These are phyloP conservation scores for Gracilaria domingensis DNA, from an alignment of 23 red algal species.

Conservation along the genomic window DNA sequence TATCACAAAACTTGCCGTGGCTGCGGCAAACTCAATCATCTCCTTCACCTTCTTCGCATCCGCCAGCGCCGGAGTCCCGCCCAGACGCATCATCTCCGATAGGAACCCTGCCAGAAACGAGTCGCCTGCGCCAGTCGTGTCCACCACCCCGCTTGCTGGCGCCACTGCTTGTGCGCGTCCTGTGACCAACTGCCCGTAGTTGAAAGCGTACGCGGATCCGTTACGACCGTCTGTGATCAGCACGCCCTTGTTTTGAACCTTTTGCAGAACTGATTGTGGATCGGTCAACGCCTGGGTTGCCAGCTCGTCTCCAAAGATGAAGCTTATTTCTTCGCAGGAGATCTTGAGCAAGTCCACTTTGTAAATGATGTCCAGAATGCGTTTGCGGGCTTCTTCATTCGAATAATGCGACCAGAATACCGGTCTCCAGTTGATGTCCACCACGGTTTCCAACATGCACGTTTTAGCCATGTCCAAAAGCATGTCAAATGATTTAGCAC, in stretches of 20 bases:
- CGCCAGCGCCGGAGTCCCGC: conserved; percentile 37
- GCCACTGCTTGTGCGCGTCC: conserved; percentile 6
- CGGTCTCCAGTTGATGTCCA: conserved; percentile 70
- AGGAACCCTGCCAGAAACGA: conserved; percentile 75
- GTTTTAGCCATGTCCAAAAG: conserved; percentile 48
- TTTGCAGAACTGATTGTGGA: conserved; percentile 18
- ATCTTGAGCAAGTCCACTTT: conserved; percentile 57
- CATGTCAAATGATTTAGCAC: neutral
- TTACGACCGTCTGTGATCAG: conserved; percentile 56
- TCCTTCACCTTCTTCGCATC: conserved; percentile 27
- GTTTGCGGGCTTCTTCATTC: conserved; percentile 37
- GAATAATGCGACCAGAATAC: conserved; percentile 45
- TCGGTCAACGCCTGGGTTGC: conserved; percentile 30
- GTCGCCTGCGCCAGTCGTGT: conserved; percentile 73
- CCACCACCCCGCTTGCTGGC: conserved; percentile 42
- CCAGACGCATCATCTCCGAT: conserved; percentile 47
- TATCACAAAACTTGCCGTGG: conserved; percentile 51
- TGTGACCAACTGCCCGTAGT: conserved; percentile 7
- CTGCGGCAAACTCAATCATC: conserved; percentile 48
- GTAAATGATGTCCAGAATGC: conserved; percentile 23
- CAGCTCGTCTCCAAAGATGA: conserved; percentile 47
- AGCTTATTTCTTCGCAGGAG: conserved; percentile 50
- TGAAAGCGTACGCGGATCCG: conserved; percentile 48
- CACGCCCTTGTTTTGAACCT: conserved; percentile 28
- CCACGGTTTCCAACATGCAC: conserved; percentile 49